Conservation (phyloP, 176 grass and related monocot species). For the Oryza rufipogon region DNA sequence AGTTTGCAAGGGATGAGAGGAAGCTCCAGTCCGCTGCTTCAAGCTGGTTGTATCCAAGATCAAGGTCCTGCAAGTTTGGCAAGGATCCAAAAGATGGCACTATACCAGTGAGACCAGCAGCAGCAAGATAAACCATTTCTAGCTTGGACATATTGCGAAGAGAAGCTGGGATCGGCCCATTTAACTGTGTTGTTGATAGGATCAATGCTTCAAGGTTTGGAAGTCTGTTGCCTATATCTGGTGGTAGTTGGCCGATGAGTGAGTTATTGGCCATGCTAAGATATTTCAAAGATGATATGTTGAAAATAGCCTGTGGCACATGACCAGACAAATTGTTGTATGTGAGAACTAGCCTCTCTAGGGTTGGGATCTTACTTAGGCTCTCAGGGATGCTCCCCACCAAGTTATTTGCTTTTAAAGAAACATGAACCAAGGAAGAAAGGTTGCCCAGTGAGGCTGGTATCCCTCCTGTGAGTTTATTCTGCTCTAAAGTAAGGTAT, state of each 20-base stretch:
- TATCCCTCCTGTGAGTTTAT: conserved; percentile 47
- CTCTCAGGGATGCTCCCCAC: conserved; percentile 54
- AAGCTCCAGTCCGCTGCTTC: conserved; percentile 43
- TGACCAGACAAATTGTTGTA: not conserved
- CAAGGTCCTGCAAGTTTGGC: not conserved
- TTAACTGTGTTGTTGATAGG: conserved; percentile 31
- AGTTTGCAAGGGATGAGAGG: conserved; percentile 48
- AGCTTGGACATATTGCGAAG: conserved; percentile 43
- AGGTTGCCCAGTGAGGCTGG: conserved; percentile 48
- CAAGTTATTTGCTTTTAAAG: not conserved
- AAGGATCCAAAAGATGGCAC: conserved; percentile 46
- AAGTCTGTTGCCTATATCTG: conserved; percentile 45
- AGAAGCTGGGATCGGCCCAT: conserved; percentile 40
- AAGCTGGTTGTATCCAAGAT: conserved; percentile 41
- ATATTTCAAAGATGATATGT: conserved; percentile 38
- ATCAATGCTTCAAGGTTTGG: conserved; percentile 34
- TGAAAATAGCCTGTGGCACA: conserved; percentile 41
- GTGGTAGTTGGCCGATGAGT: conserved; percentile 32
- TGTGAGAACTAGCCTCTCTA: conserved; percentile 34
- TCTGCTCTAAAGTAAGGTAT: conserved; percentile 32
- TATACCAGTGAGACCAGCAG: conserved; percentile 30
- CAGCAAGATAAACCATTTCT: conserved; percentile 28
- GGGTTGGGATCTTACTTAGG: conserved; percentile 17
- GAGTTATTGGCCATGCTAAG: conserved; percentile 42
- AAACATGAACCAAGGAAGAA: conserved; percentile 18